Percentiles rank a stretch among this genome's conserved stretches.
Evolutionary conservation across 164 flowering plant genomes (phyloP).

Genomic region (Vitis riparia): DNA sequence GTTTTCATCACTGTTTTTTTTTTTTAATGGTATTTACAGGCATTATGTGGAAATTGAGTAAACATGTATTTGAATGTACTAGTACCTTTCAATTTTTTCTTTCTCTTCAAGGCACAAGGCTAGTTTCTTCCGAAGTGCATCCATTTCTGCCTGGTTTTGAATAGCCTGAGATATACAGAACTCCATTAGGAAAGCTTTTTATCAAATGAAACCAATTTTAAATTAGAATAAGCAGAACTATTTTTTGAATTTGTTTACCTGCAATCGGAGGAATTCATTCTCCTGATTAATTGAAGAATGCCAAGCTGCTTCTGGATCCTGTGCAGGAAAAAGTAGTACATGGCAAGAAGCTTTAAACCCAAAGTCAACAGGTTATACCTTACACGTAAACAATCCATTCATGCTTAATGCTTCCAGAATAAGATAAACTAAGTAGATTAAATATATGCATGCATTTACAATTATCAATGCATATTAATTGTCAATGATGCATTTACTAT

Average conservation of each 20-base stretch:
- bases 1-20: background rate
- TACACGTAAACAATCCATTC: too few relatives aligned
- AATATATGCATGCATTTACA: too few relatives aligned
- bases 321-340: slow-evolving; percentile 8
- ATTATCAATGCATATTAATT: too few relatives aligned
- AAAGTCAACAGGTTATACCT: background rate
- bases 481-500: too few relatives aligned
- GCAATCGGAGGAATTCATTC: slow-evolving; percentile 88
- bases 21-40: too few relatives aligned
- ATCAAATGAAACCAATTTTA: background rate
- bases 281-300: slow-evolving; percentile 59
- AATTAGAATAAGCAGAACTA: background rate
- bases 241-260: slow-evolving; percentile 44
- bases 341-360: background rate
- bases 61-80: background rate
- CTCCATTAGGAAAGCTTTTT: background rate
- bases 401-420: too few relatives aligned
- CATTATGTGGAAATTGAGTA: too few relatives aligned
- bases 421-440: too few relatives aligned
- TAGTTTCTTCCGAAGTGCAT: slow-evolving; percentile 59
- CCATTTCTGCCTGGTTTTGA: slow-evolving; percentile 81
- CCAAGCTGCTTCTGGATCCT: slow-evolving; percentile 62
- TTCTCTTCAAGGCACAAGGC: slow-evolving; percentile 66
- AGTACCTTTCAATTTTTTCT: slow-evolving; percentile 71
- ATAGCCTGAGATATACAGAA: slow-evolving; percentile 54